Evolutionary conservation across 352 stramenopile species (phyloP).

Genomic region (Phytophthora rubi): DNA sequence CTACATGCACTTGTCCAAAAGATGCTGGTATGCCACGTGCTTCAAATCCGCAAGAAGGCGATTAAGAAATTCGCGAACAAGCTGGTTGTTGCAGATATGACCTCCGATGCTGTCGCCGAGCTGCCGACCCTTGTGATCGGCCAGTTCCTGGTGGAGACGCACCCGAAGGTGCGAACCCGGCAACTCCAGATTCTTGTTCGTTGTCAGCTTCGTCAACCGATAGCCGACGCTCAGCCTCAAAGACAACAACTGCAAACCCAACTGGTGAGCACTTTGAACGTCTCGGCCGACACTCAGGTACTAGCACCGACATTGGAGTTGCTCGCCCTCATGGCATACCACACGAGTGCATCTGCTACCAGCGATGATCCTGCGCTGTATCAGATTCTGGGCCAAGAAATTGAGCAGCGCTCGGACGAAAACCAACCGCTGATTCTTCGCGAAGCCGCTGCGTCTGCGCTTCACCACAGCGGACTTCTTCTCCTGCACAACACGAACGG

Average conservation of each 20-base stretch:
- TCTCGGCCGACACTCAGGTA: slow-evolving; percentile 58
- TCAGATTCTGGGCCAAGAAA: slow-evolving; percentile 45
- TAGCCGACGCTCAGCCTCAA: slow-evolving; percentile 14
- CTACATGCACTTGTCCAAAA: slow-evolving; percentile 30
- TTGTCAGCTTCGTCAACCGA: slow-evolving; percentile 36
- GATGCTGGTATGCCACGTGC: slow-evolving; percentile 50
- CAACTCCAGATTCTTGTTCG: slow-evolving; percentile 60
- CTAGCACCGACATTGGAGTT: slow-evolving; percentile 64
- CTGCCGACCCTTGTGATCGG: slow-evolving; percentile 49
- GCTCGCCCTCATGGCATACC: slow-evolving; percentile 50
- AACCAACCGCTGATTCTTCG: slow-evolving; percentile 68
- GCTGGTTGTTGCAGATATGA: slow-evolving; percentile 19
- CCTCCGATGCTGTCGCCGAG: slow-evolving; percentile 14
- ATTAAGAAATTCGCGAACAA: slow-evolving; percentile 60
- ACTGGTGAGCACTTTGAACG: slow-evolving; percentile 36
- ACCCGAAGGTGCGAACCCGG: slow-evolving; percentile 69
- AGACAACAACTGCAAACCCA: slow-evolving; percentile 30
- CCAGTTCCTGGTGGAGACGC: slow-evolving; percentile 65
- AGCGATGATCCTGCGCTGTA: slow-evolving; percentile 30
- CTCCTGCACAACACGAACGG: slow-evolving; percentile 20
- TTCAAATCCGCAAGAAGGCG: slow-evolving; percentile 71
- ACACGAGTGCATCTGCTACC: slow-evolving; percentile 12
- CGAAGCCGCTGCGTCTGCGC: slow-evolving; percentile 55
- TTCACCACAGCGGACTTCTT: slow-evolving; percentile 59
- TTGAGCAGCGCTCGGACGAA: slow-evolving; percentile 54